Conservation (phyloP, 1,139 yeast species). For the Hansenula anomala region DNA sequence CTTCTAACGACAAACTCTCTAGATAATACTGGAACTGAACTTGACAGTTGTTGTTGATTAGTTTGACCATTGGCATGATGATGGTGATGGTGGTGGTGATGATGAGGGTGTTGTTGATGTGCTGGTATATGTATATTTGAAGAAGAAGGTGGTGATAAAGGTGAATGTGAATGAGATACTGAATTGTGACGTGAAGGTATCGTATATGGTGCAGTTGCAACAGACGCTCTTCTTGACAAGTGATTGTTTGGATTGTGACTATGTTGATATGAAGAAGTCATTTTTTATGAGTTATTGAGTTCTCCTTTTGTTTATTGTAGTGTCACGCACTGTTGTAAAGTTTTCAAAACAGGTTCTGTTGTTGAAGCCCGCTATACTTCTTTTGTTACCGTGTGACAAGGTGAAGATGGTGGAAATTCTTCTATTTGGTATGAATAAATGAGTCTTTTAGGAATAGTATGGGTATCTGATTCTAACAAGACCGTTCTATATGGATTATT, state of each 20-base stretch:
- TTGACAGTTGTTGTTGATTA: conserved; percentile 19
- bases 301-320: too few relatives aligned
- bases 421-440: too few relatives aligned
- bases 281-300: too few relatives aligned
- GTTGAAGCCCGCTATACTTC: too few relatives aligned
- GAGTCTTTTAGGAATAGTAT: too few relatives aligned
- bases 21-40: conserved; percentile 44
- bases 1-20: conserved; percentile 78
- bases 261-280: conserved; percentile 10
- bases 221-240: conserved; percentile 21
- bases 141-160: conserved; percentile 11
- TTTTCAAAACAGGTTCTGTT: too few relatives aligned
- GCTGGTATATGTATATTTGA: conserved; percentile 12
- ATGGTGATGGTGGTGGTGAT: conserved; percentile 1
- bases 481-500: too few relatives aligned
- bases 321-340: too few relatives aligned
- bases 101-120: conserved; percentile 6
- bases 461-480: too few relatives aligned
- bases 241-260: conserved; percentile 17
- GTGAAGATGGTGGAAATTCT: too few relatives aligned
- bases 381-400: too few relatives aligned
- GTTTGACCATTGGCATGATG: conserved; percentile 3
- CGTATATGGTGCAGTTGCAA: conserved; percentile 21
- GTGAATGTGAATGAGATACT: conserved; percentile 5
- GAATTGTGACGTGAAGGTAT: conserved; percentile 15